Evolutionary conservation across 2,329 filamentous ascomycete species (phyloP).

Genomic region (Lomentospora prolificans): DNA sequence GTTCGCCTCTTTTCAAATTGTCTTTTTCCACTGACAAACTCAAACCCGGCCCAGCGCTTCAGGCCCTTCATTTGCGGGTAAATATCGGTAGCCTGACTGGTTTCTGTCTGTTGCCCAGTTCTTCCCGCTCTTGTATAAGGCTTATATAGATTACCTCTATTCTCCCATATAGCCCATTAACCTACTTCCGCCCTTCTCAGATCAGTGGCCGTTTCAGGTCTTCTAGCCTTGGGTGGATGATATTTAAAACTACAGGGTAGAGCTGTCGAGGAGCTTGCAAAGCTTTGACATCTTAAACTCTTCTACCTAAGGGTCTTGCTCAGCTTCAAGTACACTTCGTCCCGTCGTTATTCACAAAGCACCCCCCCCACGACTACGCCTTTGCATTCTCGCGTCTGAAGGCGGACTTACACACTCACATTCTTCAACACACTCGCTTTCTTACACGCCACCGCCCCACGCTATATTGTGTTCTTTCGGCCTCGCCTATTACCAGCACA

Average conservation of each 20-base stretch:
- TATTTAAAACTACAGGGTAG: slow-evolving; percentile 6
- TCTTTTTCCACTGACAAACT: background rate
- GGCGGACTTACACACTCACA: background rate
- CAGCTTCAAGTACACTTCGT: slow-evolving; percentile 1
- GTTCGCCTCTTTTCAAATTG: background rate
- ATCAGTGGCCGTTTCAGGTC: slow-evolving; percentile 8
- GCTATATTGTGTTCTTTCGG: background rate
- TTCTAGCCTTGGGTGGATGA: slow-evolving; percentile 4
- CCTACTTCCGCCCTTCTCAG: slow-evolving; percentile 4
- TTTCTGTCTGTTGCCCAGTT: background rate
- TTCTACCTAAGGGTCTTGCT: background rate
- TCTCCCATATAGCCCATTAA: slow-evolving; percentile 8
- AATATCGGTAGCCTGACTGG: slow-evolving; percentile 8
- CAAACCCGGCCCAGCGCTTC: background rate
- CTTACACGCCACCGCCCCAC: background rate
- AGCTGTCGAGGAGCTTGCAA: background rate
- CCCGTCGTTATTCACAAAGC: background rate
- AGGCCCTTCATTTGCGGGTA: slow-evolving; percentile 8
- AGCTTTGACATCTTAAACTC: slow-evolving; percentile 2
- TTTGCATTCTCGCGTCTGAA: background rate
- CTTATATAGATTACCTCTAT: slow-evolving; percentile 8
- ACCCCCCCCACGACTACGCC: background rate
- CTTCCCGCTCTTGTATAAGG: slow-evolving; percentile 8
- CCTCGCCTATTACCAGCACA: background rate
- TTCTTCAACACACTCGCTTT: background rate